Evolutionary conservation across 805 yeast genomes (phyloP).

Genomic region (Teunomyces gatunensis): DNA sequence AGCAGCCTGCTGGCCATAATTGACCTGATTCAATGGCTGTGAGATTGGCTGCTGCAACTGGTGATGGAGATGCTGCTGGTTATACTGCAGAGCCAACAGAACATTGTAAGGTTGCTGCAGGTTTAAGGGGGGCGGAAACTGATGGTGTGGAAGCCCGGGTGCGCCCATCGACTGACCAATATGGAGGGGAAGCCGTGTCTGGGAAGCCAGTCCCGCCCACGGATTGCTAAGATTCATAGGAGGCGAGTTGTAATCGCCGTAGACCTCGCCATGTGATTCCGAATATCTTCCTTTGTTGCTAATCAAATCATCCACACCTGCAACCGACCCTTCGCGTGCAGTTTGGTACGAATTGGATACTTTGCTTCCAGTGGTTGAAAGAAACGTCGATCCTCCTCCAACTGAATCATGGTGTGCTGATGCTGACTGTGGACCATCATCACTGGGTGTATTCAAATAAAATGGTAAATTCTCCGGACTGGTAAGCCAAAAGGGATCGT

Average conservation of each 20-base stretch:
- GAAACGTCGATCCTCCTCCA: background rate
- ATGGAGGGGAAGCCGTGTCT: background rate
- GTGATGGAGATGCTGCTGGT: background rate
- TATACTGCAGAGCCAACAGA: background rate
- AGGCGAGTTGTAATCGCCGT: background rate
- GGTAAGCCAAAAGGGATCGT: conserved; percentile 53
- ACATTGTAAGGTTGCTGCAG: background rate
- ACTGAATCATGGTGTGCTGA: background rate
- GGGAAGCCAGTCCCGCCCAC: background rate
- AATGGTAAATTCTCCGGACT: conserved; percentile 47
- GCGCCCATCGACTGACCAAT: background rate
- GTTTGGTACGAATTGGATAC: background rate
- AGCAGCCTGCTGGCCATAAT: background rate
- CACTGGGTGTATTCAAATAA: conserved; percentile 25
- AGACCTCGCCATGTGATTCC: background rate
- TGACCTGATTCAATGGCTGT: background rate
- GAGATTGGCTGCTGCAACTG: background rate
- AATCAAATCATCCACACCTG: background rate
- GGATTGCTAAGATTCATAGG: conserved; percentile 2
- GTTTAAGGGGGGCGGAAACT: background rate
- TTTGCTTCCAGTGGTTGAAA: background rate
- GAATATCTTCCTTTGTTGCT: background rate
- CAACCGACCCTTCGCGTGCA: background rate
- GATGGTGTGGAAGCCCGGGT: background rate
- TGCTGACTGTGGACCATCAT: conserved; percentile 14